Base-by-base conservation (phyloP, 176 grass and related monocot species). In the Metroxylon sagu region DNA sequence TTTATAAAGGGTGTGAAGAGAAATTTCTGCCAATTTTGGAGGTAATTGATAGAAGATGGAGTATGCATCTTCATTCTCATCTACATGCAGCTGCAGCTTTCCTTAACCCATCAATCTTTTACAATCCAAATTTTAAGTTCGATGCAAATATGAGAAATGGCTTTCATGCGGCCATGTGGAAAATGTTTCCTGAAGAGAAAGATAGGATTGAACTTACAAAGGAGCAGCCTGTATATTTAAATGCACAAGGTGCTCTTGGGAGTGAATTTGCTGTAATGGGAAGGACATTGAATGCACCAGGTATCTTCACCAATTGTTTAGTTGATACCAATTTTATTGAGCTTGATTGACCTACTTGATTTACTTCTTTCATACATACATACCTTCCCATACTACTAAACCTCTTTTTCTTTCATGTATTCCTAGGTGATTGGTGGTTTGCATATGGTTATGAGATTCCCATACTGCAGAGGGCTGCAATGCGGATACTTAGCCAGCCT, bases 391-490 rank as follows among this genome's bases (percentile, higher is more conserved):
- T 27, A 50, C 19, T 25, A 65, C 26, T 19, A 17, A 25, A 50
- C 16, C 35, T 64, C 62, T 26, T 16, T 7, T 7, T 43, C 35
- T 43, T 65, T 65, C 16, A 19, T 19, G 14, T 50, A 50, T 50
- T 65, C n/a, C 14, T 25, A 71, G 68, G 68, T 71, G 68, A 71
- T 50, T 71, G 68, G 68, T 71, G 68, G 68, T 25, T 43, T 60
- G 56, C 56, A 51, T 71, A 71, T 59, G 68, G 68, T 71, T 71
- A 60, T 71, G 68, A 71, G 26, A 26, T 71, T 71, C 68, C 68
- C 15, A 39, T 71, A 3, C 51, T 71, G 56, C 68, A 51, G 56
- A 71, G 56, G 43, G 68, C 68, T 18, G 68, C 68, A 18, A 26
- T 71, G 68, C 55, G 68, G 14, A 71, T 71, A 59, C 56, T 71